These are phyloP conservation scores for Fusarium sp. DNA, from an alignment of 2,329 filamentous ascomycete species.

Conservation along the genomic window DNA sequence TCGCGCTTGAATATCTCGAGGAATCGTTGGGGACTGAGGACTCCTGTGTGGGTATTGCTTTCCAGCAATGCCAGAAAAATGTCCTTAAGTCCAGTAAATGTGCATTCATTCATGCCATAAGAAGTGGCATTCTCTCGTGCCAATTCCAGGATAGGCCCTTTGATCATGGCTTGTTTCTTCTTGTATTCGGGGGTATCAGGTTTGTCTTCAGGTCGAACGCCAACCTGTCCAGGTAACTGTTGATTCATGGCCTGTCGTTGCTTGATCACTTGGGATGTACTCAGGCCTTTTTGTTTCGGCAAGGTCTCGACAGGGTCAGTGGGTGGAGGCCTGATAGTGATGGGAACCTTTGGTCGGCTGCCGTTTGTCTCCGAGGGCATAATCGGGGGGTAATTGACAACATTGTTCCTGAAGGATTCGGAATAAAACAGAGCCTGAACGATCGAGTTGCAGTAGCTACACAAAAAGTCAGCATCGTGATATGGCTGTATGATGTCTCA, in stretches of 20 bases:
- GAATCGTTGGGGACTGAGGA: conserved; percentile 91
- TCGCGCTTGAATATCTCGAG: conserved; percentile 92
- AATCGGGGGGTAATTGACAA: conserved; percentile 86
- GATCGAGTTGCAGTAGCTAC: conserved; percentile 97
- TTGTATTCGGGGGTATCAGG: conserved; percentile 96
- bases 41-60: conserved; percentile 82
- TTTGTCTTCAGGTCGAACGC: conserved; percentile 82
- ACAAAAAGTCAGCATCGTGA: conserved; percentile 30
- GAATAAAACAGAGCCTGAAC: conserved; percentile 98
- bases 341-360: conserved; percentile 62
- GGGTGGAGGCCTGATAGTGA: conserved; percentile 67
- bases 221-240: conserved; percentile 63
- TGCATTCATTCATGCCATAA: conserved; percentile 93
- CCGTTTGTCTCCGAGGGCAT: conserved; percentile 77
- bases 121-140: conserved; percentile 79
- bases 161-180: conserved; percentile 92
- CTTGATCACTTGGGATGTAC: conserved; percentile 64
- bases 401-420: conserved; percentile 89
- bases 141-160: conserved; percentile 87
- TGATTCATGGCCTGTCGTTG: conserved; percentile 66
- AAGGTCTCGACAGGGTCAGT: conserved; percentile 53
- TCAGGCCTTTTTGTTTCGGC: conserved; percentile 61
- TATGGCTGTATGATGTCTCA: neutral
- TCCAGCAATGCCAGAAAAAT: conserved; percentile 92
- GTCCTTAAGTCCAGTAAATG: conserved; percentile 94